Conservation (phyloP, 2,329 filamentous ascomycete genomes). For the Paecilomyces formosus region DNA sequence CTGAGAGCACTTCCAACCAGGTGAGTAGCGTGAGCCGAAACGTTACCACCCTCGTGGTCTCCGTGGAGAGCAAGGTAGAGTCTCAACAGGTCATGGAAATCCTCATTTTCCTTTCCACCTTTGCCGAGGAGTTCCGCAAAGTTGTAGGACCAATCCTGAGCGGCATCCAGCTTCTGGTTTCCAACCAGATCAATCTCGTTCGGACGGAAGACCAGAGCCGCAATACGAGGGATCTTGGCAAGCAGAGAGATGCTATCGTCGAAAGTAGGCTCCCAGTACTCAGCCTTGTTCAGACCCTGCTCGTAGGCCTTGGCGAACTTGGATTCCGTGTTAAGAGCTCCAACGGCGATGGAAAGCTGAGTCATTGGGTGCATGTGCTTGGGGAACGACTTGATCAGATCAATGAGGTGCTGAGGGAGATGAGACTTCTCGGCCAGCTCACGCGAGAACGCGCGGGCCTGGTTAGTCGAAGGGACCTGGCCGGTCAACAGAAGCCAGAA, state of each 20-base stretch:
- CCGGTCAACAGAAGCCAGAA: constrained; percentile 98
- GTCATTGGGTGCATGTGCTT: constrained; percentile 95
- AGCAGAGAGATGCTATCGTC: constrained; percentile 91
- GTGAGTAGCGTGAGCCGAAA: constrained; percentile 91
- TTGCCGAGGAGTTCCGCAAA: constrained; percentile 95
- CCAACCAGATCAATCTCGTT: constrained; percentile 65
- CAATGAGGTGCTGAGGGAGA: constrained; percentile 74
- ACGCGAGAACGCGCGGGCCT: constrained; percentile 74
- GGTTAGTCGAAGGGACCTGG: constrained; percentile 72
- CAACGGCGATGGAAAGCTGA: constrained; percentile 90
- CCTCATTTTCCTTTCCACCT: constrained; percentile 65
- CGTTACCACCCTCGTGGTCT: constrained; percentile 96
- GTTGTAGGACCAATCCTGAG: constrained; percentile 98
- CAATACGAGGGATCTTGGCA: constrained; percentile 92
- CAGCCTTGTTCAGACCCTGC: constrained; percentile 81
- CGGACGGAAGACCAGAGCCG: constrained; percentile 95
- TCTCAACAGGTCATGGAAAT: constrained; percentile 81
- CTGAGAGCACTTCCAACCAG: constrained; percentile 89
- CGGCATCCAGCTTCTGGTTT: constrained; percentile 66
- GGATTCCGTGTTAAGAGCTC: constrained; percentile 90
- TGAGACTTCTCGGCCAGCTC: constrained; percentile 80
- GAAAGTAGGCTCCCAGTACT: constrained; percentile 98
- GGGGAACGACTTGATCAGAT: constrained; percentile 86
- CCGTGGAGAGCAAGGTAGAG: constrained; percentile 94
- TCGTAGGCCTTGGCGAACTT: constrained; percentile 92